phyloP scores from a whole-genome alignment of 305 asterid genomes.

The Solanum hybrid region DNA sequence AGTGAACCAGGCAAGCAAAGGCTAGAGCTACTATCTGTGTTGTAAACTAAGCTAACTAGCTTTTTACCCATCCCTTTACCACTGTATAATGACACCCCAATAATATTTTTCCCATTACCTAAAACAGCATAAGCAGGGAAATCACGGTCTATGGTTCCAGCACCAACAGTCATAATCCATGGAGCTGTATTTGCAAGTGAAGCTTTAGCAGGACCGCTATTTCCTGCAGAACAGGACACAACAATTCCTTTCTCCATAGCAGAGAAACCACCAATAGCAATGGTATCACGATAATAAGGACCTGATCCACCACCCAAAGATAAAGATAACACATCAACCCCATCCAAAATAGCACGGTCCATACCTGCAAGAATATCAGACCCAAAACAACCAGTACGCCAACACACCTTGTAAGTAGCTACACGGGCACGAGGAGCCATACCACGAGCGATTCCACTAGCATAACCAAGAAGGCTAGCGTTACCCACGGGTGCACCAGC shows the following conservation, averaged over 20 bases:
- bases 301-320: constrained; percentile 80
- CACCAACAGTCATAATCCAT: constrained; percentile 88
- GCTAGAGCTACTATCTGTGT: constrained; percentile 10
- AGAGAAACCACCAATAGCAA: constrained; percentile 73
- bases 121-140: constrained; percentile 58
- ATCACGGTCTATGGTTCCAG: constrained; percentile 72
- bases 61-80: constrained; percentile 29
- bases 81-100: constrained; percentile 43
- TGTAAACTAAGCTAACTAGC: constrained; percentile 18
- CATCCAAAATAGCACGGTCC: constrained; percentile 67
- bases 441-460: constrained; percentile 64
- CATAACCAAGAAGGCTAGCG: constrained; percentile 75
- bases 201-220: constrained; percentile 53
- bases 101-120: constrained; percentile 37
- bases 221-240: constrained; percentile 87
- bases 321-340: constrained; percentile 72
- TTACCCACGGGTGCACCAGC: constrained; percentile 55
- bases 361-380: constrained; percentile 79
- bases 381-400: constrained; percentile 57
- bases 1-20: constrained; percentile 35
- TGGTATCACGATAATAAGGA: constrained; percentile 52
- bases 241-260: constrained; percentile 73
- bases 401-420: constrained; percentile 66
- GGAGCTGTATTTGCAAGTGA: constrained; percentile 70
- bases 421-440: constrained; percentile 74